Percentiles rank a stretch among this genome's conserved stretches.
phyloP scores from a whole-genome alignment of 306 rosid species.

The Medicago arabica region DNA sequence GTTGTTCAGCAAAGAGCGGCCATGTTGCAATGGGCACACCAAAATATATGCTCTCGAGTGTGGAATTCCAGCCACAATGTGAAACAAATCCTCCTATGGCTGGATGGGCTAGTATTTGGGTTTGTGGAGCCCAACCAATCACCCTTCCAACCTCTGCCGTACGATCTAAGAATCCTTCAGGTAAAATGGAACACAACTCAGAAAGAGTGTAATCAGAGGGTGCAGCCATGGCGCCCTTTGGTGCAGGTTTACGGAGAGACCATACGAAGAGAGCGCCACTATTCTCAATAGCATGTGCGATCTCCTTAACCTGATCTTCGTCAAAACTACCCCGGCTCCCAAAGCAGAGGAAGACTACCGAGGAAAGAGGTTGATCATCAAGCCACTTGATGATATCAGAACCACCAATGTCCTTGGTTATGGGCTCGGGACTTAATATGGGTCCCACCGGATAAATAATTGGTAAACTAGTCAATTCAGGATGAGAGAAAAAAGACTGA shows the following conservation, averaged over 20 bases:
- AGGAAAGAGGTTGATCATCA: background rate
- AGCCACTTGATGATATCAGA: slow-evolving; percentile 1
- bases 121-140: background rate
- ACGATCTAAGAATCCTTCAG: background rate
- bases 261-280: background rate
- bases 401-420: background rate
- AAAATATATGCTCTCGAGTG: background rate
- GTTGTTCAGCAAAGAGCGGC: background rate
- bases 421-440: slow-evolving; percentile 34
- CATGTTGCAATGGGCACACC: background rate
- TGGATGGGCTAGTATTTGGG: background rate
- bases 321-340: background rate
- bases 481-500: slow-evolving; percentile 20
- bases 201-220: background rate
- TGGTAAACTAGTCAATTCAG: slow-evolving; percentile 1
- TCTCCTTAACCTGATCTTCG: background rate
- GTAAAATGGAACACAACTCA: background rate
- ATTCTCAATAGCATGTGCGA: background rate
- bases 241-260: slow-evolving; percentile 39
- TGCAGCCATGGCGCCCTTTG: background rate
- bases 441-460: slow-evolving; percentile 60
- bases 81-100: background rate
- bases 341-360: background rate
- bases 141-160: background rate
- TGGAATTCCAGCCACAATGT: background rate